Percentiles rank a stretch among this genome's conserved stretches.
Evolutionary conservation across 2,329 filamentous ascomycete species (phyloP).

Genomic region (Aspergillus amoenus): DNA sequence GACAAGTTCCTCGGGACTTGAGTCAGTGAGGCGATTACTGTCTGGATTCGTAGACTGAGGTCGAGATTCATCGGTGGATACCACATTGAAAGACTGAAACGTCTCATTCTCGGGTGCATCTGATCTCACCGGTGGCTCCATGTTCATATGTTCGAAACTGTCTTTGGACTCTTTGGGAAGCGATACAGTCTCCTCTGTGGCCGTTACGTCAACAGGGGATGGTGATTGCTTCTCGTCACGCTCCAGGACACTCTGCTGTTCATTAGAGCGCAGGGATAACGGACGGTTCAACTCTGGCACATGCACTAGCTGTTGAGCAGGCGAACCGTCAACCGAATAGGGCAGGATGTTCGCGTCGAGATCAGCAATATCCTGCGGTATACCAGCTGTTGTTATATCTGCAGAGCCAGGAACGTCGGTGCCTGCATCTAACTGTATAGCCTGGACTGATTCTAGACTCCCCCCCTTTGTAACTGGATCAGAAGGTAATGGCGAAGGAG

Average conservation of each 20-base stretch:
- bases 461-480: neutral
- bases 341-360: neutral
- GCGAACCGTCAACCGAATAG: neutral
- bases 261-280: neutral
- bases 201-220: neutral
- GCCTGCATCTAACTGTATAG: neutral
- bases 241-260: neutral
- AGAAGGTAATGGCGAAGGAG: neutral
- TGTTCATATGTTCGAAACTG: neutral
- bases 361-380: neutral
- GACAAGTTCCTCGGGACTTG: no score
- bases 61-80: neutral
- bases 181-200: neutral
- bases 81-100: neutral
- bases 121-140: neutral
- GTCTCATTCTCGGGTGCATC: neutral
- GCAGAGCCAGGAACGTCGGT: neutral
- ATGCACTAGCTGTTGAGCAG: neutral
- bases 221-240: neutral
- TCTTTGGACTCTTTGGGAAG: neutral
- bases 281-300: neutral
- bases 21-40: neutral
- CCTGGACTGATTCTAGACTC: neutral
- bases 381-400: neutral
- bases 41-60: neutral